Evolutionary conservation across 2,329 filamentous ascomycete species (phyloP).

Genomic region (Achaetomium macrosporum): DNA sequence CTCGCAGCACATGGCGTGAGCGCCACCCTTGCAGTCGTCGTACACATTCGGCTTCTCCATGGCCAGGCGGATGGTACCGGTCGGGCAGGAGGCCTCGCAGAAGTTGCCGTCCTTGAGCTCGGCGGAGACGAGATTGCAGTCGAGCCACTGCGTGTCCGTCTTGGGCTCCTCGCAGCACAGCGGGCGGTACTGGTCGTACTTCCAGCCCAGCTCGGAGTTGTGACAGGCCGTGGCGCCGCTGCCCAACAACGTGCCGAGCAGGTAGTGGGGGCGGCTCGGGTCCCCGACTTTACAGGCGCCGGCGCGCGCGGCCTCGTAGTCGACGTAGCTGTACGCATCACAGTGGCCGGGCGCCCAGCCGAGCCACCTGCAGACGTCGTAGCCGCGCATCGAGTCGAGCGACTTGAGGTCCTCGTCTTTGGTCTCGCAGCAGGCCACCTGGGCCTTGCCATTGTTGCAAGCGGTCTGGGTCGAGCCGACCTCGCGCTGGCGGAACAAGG

Average conservation of each 20-base stretch:
- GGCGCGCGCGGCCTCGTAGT: background rate
- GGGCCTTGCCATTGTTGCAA: background rate
- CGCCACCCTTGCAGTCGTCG: background rate
- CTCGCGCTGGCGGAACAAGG: background rate
- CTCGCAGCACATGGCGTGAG: background rate
- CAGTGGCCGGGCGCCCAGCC: background rate
- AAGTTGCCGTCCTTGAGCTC: background rate
- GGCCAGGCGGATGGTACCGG: background rate
- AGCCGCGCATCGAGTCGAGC: background rate
- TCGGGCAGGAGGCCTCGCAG: background rate
- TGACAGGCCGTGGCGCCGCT: no score
- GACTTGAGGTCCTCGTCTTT: background rate
- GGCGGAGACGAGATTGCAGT: background rate
- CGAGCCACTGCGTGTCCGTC: no score
- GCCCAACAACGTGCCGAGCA: no score
- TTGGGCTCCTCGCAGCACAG: no score
- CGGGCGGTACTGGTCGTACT: background rate
- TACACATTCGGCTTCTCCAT: background rate
- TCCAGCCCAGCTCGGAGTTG: no score
- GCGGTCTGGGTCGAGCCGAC: background rate
- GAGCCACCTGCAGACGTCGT: background rate
- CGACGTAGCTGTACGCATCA: no score
- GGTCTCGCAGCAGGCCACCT: background rate
- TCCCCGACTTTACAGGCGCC: no score
- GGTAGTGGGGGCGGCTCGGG: no score